Base-by-base conservation (phyloP, 768 basidiomycete species). In the Dioszegia hungarica region DNA sequence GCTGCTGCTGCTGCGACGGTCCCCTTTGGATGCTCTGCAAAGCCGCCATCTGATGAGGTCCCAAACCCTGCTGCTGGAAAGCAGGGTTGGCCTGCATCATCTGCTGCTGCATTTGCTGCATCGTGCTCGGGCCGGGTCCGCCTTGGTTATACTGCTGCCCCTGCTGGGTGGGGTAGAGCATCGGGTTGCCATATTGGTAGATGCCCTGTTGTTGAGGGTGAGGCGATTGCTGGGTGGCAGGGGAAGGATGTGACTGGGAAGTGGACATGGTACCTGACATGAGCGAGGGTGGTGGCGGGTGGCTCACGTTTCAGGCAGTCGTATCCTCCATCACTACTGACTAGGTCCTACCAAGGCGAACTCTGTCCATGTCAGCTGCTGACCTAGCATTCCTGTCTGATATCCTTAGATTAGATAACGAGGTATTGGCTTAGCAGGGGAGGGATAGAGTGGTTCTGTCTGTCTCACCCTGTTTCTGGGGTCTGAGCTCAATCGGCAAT, bases 1-100 rank as follows among this genome's bases (percentile, higher is more conserved):
- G 57, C 31, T 61, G 57, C 54, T 67, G 29, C 39, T 70, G 68
- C 39, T 64, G 65, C n/a, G 56, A 47, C 15, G 60, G 19, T 56
- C 33, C 15, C 37, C 56, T 12, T 39, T n/a, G 46, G 20, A 40
- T 49, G 15, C 22, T 24, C 27, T 56, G 54, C 5, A 56, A 47
- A 20, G 36, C 31, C n/a, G 54, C 43, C 45, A 47, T 37, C 24
- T 56, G 54, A 8, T 43, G 52, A 15, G 39, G 52, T 6, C 10
- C 33, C 22, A 45, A 15, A 5, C 25, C 28, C 34, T 27, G 36
- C 27, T 17, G 15, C 27, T 39, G 50, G 31, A 33, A 33, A 6
- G 8, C 31, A 3, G n/a, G 10, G 3, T 14, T 10, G 17, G 5
- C 28, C 40, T 54, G 52, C 39, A 43, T 31, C 27, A 3, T 9